Conservation (phyloP, 73 alveolate genomes). For the Uronychia setigera region DNA sequence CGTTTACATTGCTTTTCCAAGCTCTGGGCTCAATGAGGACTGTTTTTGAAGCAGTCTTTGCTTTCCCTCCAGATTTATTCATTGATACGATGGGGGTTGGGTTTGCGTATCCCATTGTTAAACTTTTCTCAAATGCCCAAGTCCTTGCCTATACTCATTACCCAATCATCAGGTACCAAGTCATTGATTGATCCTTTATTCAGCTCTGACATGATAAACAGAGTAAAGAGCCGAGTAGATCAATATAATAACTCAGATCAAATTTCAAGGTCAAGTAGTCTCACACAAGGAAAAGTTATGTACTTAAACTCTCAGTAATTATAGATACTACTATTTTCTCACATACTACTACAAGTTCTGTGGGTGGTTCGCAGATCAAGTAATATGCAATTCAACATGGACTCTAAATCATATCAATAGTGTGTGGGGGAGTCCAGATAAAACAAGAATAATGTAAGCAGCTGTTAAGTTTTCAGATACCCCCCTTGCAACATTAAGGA, state of each 20-base stretch:
- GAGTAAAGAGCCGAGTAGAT: constrained; percentile 45
- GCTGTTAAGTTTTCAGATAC: background rate
- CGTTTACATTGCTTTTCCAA: constrained; percentile 85
- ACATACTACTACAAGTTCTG: constrained; percentile 72
- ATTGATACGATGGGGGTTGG: constrained; percentile 95
- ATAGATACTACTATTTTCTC: constrained; percentile 77
- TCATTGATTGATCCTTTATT: constrained; percentile 23
- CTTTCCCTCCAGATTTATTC: constrained; percentile 84
- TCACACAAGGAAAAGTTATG: background rate
- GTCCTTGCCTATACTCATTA: constrained; percentile 94
- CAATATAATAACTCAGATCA: constrained; percentile 74
- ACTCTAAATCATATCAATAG: constrained; percentile 80
- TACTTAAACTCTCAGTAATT: constrained; percentile 33
- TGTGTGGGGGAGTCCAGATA: constrained; percentile 70
- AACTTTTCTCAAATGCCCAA: constrained; percentile 74
- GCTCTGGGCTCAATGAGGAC: constrained; percentile 74
- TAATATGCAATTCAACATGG: constrained; percentile 93
- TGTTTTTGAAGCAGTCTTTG: constrained; percentile 77
- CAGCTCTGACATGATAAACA: constrained; percentile 77
- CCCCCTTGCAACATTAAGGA: constrained; percentile 95
- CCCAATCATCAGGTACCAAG: constrained; percentile 89
- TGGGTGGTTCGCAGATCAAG: constrained; percentile 77
- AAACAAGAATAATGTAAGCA: constrained; percentile 59
- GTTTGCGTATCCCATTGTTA: constrained; percentile 79
- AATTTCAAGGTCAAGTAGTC: constrained; percentile 35